Evolutionary conservation across 257 asterid species (phyloP), one percentile per base, ranked within the genome.

Genomic region (Fraxinus cuspidata): DNA sequence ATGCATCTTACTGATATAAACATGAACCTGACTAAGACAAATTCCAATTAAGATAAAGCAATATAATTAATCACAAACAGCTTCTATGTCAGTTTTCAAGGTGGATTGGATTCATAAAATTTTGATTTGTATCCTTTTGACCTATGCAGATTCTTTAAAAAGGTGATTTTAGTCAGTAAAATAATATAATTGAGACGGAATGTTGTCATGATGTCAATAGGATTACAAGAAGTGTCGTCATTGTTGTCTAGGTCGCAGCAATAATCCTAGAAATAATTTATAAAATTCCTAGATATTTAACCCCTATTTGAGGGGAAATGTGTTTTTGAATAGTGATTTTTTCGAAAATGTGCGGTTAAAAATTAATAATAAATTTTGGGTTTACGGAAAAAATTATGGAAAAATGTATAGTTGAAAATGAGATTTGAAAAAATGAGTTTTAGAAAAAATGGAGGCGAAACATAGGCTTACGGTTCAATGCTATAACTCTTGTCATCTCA

Each of bases 171-270:
- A 9, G 34, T 10, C 64, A 47, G 15, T 71, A 19, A 42, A 9
- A 27, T 74, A 70, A 13, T 58, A 28, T 65, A 40, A 40, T 11
- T 40, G 1, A 32, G 34, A 40, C 19, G 37, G 71, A 60, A 44
- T 80, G 82, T 58, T 42, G 81, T 74, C 86, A 79, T n/a, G 3
- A 78, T 84, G 83, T 70, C 78, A 65, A 11, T 49, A 79, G 5
- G 31, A 31, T 7, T 6, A 16, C 10, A 38, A 58, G 34, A 47
- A 15, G 34, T 31, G n/a, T 1, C 53, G 7, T 23, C 60, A 71
- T 40, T n/a, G 72, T 23, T 27, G 47, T 25, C 27, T 69, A 63
- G 44, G 7, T 29, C 10, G 21, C 13, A 34, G 4, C 31, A 2
- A 38, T 35, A 4, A 19, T 40, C 18, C 27, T 53, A 53, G 3